Percentiles rank a stretch among this genome's conserved stretches.
Conservation (phyloP, 345 rosid species). For the Rhizophora mangle region DNA sequence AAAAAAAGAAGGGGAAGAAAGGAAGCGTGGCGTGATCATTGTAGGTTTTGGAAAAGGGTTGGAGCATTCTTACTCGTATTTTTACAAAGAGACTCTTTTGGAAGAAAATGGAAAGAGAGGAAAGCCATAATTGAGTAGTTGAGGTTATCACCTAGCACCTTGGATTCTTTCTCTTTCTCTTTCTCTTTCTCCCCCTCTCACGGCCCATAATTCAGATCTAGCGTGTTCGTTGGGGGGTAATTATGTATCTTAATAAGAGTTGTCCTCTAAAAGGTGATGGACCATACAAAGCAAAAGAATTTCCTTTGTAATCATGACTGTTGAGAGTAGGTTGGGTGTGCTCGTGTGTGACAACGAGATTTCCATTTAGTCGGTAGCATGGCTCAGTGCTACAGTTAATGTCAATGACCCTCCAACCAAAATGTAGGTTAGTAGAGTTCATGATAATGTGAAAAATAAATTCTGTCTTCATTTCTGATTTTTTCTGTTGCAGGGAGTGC, state of each 20-base stretch:
- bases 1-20: too few relatives aligned
- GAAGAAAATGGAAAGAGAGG: neutral
- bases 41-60: neutral
- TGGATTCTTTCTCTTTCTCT: conserved; percentile 28
- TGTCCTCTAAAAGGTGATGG: neutral
- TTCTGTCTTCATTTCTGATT: neutral
- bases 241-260: neutral
- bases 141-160: conserved; percentile 27
- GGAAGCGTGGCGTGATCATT: neutral
- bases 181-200: neutral
- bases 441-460: neutral
- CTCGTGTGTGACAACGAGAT: neutral
- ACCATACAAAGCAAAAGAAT: conserved; percentile 1
- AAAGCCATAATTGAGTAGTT: conserved; percentile 1
- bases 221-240: conserved; percentile 3
- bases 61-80: too few relatives aligned
- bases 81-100: neutral
- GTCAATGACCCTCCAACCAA: conserved; percentile 31
- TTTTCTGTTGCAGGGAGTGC: neutral
- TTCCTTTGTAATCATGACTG: neutral
- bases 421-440: conserved; percentile 1
- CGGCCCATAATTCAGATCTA: conserved; percentile 10
- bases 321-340: neutral
- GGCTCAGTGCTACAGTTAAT: neutral
- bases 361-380: conserved; percentile 16